Base-by-base conservation (phyloP, 1,284 basidiomycete species). In the Ceratobasidium sp. region DNA sequence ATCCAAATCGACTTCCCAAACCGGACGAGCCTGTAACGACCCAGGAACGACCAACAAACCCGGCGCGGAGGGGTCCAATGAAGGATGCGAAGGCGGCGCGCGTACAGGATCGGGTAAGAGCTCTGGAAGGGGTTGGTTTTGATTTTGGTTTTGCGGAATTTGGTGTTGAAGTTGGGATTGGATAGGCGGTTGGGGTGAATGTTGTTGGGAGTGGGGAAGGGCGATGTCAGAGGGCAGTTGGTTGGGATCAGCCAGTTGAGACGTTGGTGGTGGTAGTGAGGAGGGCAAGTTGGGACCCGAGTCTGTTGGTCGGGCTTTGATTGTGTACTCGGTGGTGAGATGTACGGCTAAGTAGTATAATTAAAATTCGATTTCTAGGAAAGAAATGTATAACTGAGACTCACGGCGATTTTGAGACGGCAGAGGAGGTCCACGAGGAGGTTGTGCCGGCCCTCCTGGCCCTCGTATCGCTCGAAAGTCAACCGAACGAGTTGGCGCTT, bases 271-370 rank as follows among this genome's bases (percentile, higher is more conserved):
- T 17, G 80, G 80, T 56, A 78, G 80, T 75, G 75, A 41, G 36
- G 6, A 5, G 6, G 36, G 11, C 11, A 41, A 5, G 36, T 41
- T 41, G 36, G 36, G 36, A 41, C 79, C 72, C 1, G 79, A 76
- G 24, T 78, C 36, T 9, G 81, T 48, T 64, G 83, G 80, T 56
- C 95, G 87, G 75, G 93, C 88, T n/a, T 91, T 89, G 8, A 93
- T 94, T 0, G 92, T 95, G 82, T 97, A 97, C 83, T 97, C 96
- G 9, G 95, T 96, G 22, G 94, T 94, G 71, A 96, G 85, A 75
- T 79, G 80, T 60, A 77, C 77, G 54, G 77, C 80, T 78, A 81
- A 44, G 27, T 82, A 80, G n/a, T n/a, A 41, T 80, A 80, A 19
- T 84, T n/a, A 67, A 47, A n/a, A 22, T 27, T 14, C 19, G 22